Base-by-base conservation (phyloP, 345 rosid genomes). In the Euphorbia lathyris region DNA sequence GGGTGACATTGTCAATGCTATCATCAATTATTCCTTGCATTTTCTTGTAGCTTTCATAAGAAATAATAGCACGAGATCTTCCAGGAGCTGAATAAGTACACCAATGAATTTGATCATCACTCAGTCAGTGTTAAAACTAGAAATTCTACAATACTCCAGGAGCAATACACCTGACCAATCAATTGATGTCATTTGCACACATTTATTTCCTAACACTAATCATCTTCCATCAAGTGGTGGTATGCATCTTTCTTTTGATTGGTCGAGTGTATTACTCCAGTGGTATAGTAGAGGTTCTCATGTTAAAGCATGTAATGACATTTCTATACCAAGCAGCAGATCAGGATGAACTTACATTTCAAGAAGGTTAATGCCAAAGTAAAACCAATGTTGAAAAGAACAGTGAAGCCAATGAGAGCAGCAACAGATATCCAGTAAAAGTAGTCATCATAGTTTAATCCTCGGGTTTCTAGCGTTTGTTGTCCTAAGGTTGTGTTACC, bases 391-490 rank as follows among this genome's bases (percentile, higher is more conserved):
- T 90, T 93, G 83, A 86, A 82, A 75, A 86, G 57, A n/a, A 89
- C 62, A 66, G 87, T 76, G 16, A 85, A 75, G 16, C 91, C 90
- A 47, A 82, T 71, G 52, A 93, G 69, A 72, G 86, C 92, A 76
- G 81, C 87, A 20, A 86, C 56, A 67, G 92, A 80, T 64, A 85
- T 80, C 97, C 98, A 89, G 58, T 76, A 91, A 72, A 81, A 58
- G 73, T 80, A 71, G 65, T 75, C 82, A 2, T 78, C 77, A 30
- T 76, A 89, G 82, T 91, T 78, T 13, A 93, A 68, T 69, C 91
- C 93, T 19, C 90, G 86, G 69, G 74, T 85, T 73, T 81, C 83
- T 6, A 91, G 85, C 34, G 74, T 80, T 61, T 77, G 76, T 45
- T 78, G 58, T 29, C 92, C 97, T 53, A 89, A 58, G 58, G 98